A percentile compares a stretch with the other conserved stretches of the same genome.
phyloP scores from a whole-genome alignment of 1,139 yeast genomes.

The Pichia sp. region DNA sequence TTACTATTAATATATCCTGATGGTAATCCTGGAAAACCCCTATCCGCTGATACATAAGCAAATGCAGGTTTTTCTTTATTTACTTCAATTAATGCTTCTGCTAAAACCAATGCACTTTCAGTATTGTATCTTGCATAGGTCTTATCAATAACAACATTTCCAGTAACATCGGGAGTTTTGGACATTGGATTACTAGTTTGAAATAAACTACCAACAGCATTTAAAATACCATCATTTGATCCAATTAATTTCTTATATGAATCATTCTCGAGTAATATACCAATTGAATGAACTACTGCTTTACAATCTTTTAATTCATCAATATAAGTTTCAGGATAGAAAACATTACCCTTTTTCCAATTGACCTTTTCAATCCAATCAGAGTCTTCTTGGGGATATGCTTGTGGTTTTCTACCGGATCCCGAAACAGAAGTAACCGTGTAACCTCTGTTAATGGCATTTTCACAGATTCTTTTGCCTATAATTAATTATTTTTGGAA shows the following conservation, averaged over 20 bases:
- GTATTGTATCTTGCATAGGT: conserved; percentile 62
- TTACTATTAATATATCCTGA: conserved; percentile 67
- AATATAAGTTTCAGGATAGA: conserved; percentile 53
- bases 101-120: conserved; percentile 62
- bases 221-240: conserved; percentile 32
- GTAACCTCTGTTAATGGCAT: conserved; percentile 58
- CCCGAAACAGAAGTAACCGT: conserved; percentile 53
- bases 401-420: conserved; percentile 51
- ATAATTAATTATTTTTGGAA: conserved; percentile 31
- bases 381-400: conserved; percentile 28
- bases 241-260: conserved; percentile 55
- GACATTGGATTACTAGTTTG: conserved; percentile 45
- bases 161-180: conserved; percentile 25
- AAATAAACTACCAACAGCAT: conserved; percentile 22
- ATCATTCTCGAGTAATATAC: conserved; percentile 62
- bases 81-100: conserved; percentile 43
- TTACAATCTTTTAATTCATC: conserved; percentile 42
- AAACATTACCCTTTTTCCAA: conserved; percentile 66
- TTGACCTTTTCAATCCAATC: conserved; percentile 55
- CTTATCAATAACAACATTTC: conserved; percentile 28
- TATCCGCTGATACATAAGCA: conserved; percentile 79
- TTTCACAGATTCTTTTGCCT: conserved; percentile 66
- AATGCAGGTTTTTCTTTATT: conserved; percentile 34
- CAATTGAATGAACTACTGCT: conserved; percentile 81
- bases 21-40: conserved; percentile 62